Base-by-base conservation (phyloP, 2,329 filamentous ascomycete genomes). In the Fusarium chaquense region DNA sequence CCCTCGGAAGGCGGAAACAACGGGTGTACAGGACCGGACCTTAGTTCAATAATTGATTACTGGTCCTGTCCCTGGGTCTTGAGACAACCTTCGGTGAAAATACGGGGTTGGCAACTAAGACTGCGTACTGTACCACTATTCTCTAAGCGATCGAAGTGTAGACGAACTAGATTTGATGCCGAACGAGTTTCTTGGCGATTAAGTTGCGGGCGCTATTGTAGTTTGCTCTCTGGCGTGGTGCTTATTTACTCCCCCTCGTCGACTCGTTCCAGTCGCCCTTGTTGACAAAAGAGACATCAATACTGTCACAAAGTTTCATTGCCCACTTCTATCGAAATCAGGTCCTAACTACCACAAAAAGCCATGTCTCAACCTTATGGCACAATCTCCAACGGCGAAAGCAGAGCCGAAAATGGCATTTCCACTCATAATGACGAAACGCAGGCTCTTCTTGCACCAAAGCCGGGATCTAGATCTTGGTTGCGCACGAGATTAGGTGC, bases 401-500 rank as follows among this genome's bases (percentile, higher is more conserved):
- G 53, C 18, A 53, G 52, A 47, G 59, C 53, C 4, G 64, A 60
- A 18, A 67, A 67, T 16, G 58, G 53, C 16, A 55, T 60, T 36
- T 26, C 45, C 1, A 24, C 45, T 22, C 46, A 50, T 3, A 53
- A 47, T 28, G 61, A 65, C 20, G 69, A 70, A 20, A 56, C 53
- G 8, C 67, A 73, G 10, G 26, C 65, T 44, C 50, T 75, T 4
- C 67, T 75, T 7, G 58, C 60, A 2, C 60, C 58, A n/a, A 75
- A 73, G 22, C 54, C 65, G 2, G 33, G 56, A 22, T 36, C 60
- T 22, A 50, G 49, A 30, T 72, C 67, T 30, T 74, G 73, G 73
- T 38, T 65, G 62, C 65, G 61, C 8, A 46, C 60, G 22, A 65
- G 58, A 54, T 64, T 75, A 53, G 45, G 51, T 30, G 65, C 71